These are phyloP conservation scores for Candida manassasensis DNA, from an alignment of 805 yeast genomes.

Conservation along the genomic window DNA sequence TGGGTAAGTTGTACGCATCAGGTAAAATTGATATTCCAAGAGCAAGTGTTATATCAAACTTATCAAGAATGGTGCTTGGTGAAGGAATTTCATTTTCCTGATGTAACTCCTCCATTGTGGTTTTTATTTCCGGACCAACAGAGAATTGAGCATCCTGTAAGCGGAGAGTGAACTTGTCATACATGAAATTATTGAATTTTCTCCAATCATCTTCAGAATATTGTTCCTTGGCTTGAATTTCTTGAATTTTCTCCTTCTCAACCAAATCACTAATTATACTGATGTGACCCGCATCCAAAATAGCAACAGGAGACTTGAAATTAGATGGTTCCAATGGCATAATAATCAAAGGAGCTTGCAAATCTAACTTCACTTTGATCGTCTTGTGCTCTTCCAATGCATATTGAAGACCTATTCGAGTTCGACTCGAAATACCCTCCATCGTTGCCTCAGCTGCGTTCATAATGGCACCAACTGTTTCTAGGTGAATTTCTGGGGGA, in stretches of 20 bases:
- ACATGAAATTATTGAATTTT: constrained; percentile 72
- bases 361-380: constrained; percentile 73
- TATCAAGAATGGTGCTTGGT: constrained; percentile 66
- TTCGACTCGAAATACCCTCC: constrained; percentile 84
- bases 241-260: constrained; percentile 60
- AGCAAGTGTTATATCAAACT: constrained; percentile 65
- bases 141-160: constrained; percentile 84
- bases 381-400: constrained; percentile 95
- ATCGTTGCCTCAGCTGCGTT: constrained; percentile 94
- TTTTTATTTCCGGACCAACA: constrained; percentile 76
- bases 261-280: constrained; percentile 78
- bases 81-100: constrained; percentile 28
- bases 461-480: constrained; percentile 85
- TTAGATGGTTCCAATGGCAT: constrained; percentile 76
- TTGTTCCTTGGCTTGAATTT: constrained; percentile 57
- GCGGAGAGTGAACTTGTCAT: constrained; percentile 75
- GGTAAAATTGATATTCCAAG: constrained; percentile 86
- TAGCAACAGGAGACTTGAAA: constrained; percentile 82
- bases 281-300: constrained; percentile 94
- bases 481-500: constrained; percentile 81
- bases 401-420: constrained; percentile 87
- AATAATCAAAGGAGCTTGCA: constrained; percentile 90
- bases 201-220: constrained; percentile 72
- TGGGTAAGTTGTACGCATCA: constrained; percentile 67
- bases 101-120: constrained; percentile 72